Evolutionary conservation across 2,329 filamentous ascomycete genomes (phyloP).

Genomic region (Paracoccidioides lutzii): DNA sequence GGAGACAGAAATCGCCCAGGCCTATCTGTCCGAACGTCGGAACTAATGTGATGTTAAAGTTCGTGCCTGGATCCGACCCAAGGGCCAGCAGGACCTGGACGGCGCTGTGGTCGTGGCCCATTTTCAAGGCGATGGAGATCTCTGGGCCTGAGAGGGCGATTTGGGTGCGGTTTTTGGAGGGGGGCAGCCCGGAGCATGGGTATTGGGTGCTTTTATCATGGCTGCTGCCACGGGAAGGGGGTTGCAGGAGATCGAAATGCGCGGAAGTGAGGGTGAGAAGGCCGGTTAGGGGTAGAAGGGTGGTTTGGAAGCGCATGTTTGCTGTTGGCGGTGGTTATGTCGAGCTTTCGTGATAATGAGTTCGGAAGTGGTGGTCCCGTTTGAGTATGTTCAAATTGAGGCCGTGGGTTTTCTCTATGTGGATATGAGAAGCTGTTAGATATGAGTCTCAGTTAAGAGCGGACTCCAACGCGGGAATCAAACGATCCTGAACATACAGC

Average conservation of each 20-base stretch:
- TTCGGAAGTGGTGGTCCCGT: no score
- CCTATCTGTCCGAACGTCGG: slow-evolving; percentile 48
- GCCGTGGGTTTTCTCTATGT: no score
- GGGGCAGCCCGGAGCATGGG: slow-evolving; percentile 41
- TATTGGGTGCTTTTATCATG: slow-evolving; percentile 35
- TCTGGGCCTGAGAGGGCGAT: slow-evolving; percentile 37
- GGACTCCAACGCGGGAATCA: not conserved
- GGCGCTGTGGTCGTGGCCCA: slow-evolving; percentile 41
- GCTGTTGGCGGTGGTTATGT: not conserved
- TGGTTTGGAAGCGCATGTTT: slow-evolving; percentile 21
- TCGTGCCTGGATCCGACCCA: slow-evolving; percentile 40
- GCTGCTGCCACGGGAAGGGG: slow-evolving; percentile 37
- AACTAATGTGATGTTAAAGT: slow-evolving; percentile 57
- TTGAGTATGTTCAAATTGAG: no score
- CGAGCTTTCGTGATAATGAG: not conserved
- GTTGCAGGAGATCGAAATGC: slow-evolving; percentile 45
- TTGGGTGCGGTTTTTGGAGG: slow-evolving; percentile 33
- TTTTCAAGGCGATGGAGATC: slow-evolving; percentile 38
- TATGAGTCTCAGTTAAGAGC: no score
- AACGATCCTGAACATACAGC: not conserved
- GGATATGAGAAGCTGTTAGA: no score
- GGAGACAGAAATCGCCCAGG: slow-evolving; percentile 53
- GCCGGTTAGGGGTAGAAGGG: slow-evolving; percentile 31
- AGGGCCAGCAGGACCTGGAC: slow-evolving; percentile 43
- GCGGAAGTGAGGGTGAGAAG: slow-evolving; percentile 37